phyloP scores from a whole-genome alignment of 495 filamentous ascomycete genomes.

The Platismatia glauca region DNA sequence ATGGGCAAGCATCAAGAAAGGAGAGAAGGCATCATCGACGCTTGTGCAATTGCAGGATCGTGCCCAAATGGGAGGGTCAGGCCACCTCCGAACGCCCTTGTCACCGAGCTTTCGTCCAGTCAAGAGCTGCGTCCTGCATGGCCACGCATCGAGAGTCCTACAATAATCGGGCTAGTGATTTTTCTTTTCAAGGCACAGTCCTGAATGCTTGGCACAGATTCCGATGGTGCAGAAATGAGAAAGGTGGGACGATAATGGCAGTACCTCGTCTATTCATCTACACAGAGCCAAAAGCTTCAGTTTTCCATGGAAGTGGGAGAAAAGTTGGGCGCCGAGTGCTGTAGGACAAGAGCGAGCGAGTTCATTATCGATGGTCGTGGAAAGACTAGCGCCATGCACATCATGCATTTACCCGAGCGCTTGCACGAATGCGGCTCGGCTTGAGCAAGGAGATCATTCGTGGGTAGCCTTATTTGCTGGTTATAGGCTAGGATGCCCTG shows the following conservation, averaged over 20 bases:
- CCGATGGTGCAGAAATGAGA: background rate
- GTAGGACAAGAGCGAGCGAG: background rate
- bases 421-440: constrained; percentile 1
- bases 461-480: background rate
- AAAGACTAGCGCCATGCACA: background rate
- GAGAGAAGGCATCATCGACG: background rate
- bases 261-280: background rate
- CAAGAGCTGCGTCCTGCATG: background rate
- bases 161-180: background rate
- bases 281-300: background rate
- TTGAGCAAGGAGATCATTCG: background rate
- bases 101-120: background rate
- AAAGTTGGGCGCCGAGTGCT: background rate
- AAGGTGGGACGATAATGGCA: background rate
- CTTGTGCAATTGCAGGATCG: background rate
- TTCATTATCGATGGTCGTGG: background rate
- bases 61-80: background rate
- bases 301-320: background rate
- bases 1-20: background rate
- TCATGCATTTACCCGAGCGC: background rate
- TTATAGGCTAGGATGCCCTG: background rate
- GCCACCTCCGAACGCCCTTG: background rate
- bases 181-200: background rate
- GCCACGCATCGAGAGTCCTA: background rate
- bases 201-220: background rate